Conservation (phyloP, 225 moss, liverwort and hornwort species). For the Polytrichum commune region DNA sequence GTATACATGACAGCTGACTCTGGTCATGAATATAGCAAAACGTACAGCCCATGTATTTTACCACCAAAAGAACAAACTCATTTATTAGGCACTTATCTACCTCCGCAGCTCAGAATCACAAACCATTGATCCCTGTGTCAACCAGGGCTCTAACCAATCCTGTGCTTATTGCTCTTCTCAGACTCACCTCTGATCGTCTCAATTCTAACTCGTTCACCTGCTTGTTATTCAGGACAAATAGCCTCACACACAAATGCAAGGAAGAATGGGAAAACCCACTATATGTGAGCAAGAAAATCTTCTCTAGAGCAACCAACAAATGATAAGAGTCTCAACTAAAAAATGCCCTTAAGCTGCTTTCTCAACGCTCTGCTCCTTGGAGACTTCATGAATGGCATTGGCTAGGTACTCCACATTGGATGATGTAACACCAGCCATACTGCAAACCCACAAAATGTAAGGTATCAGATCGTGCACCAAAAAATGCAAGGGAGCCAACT, state of each 20-base stretch:
- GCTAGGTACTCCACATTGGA: slow-evolving; percentile 57
- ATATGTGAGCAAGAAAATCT: not conserved
- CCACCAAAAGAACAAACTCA: not conserved
- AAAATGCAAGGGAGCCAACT: too few relatives aligned
- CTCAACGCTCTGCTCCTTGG: slow-evolving; percentile 31
- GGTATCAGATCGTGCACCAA: not conserved
- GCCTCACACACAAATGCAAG: slow-evolving; percentile 7
- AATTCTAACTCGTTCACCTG: not conserved
- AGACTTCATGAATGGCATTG: slow-evolving; percentile 58
- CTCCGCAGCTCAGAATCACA: slow-evolving; percentile 7
- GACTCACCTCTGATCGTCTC: slow-evolving; percentile 1
- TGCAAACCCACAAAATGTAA: slow-evolving; percentile 2
- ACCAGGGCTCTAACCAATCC: not conserved
- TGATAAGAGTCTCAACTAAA: not conserved
- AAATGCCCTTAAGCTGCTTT: slow-evolving; percentile 13
- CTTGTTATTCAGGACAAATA: slow-evolving; percentile 4
- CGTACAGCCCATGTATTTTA: not conserved
- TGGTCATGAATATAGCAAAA: too few relatives aligned
- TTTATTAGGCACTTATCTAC: slow-evolving; percentile 7
- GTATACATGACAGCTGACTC: too few relatives aligned
- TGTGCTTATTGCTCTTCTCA: slow-evolving; percentile 20
- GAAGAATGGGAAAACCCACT: slow-evolving; percentile 2
- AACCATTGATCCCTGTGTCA: not conserved
- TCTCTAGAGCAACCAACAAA: not conserved
- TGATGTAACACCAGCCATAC: slow-evolving; percentile 59